Base-by-base conservation (phyloP, 1,284 basidiomycete genomes). In the Takashimella koratensis region DNA sequence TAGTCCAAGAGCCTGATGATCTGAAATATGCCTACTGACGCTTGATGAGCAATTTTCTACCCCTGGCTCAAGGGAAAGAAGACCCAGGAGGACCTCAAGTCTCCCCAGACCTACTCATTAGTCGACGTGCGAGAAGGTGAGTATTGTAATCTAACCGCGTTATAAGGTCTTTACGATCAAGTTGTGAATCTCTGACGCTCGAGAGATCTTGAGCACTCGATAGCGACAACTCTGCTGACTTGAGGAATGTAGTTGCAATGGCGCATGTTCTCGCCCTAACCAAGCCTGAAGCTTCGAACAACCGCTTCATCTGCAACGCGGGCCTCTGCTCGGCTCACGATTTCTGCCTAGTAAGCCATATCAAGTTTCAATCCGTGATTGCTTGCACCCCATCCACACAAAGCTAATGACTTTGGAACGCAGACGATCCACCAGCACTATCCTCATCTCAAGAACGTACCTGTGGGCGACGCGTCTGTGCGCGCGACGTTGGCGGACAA, bases 261-360 rank as follows among this genome's bases (percentile, higher is more conserved):
- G 83, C 81, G 0, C 85, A 87, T 59, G 73, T 80, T 3, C 74
- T 79, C 8, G 82, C 85, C 0, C 74, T 86, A 1, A 75, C 79
- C 36, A 78, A 78, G 27, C 71, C 77, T 3, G 79, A 80, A 16
- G 86, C 86, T 0, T 80, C 79, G 4, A 83, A 82, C 0, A 73
- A 87, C 58, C 78, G 87, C 1, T 82, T 85, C 65, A 79, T 86
- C 60, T 58, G 79, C 45, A 70, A 68, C 27, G 71, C 64, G 3
- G 82, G 77, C 44, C 58, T 70, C 11, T 62, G 63, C 45, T 56
- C 58, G 27, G 67, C 66, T 10, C 68, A 75, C 47, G 73, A 73
- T 47, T 57, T 51, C 36, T 57, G 57, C 36, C 65, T 68, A 43
- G 66, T 68, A 44, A 43, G 65, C 59, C 3, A 13, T 1, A 12